Conservation (phyloP, 495 filamentous ascomycete species). For the Aspergillus mulundensis region DNA sequence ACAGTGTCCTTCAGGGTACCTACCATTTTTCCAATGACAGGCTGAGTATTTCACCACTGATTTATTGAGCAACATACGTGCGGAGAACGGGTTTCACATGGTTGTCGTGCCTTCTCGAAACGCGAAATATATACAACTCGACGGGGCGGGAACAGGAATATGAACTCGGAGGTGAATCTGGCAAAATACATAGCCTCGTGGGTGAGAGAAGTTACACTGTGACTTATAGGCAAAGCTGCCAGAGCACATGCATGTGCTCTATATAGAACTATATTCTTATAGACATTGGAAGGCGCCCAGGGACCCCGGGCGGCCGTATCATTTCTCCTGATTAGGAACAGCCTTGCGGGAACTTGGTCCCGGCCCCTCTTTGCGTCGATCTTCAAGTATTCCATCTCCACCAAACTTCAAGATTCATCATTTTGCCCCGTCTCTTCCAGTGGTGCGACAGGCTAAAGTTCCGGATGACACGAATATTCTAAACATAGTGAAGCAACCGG, state of each 20-base stretch:
- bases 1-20: too few relatives aligned
- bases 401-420: not conserved
- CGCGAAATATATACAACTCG: not conserved
- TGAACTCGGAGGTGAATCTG: too few relatives aligned
- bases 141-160: not conserved
- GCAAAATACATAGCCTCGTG: too few relatives aligned
- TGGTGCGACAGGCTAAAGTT: not conserved
- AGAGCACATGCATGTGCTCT: too few relatives aligned
- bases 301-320: not conserved
- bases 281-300: too few relatives aligned
- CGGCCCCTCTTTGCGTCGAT: slow-evolving; percentile 2
- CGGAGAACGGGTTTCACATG: not conserved
- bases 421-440: not conserved
- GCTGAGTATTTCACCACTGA: too few relatives aligned
- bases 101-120: not conserved
- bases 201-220: too few relatives aligned
- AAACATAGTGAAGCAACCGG: not conserved
- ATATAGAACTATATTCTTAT: too few relatives aligned
- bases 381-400: not conserved
- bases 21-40: too few relatives aligned
- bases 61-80: not conserved
- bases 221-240: too few relatives aligned
- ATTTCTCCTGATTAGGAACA: not conserved
- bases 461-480: too few relatives aligned
- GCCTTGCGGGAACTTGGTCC: not conserved